Conservation (phyloP, 345 rosid species). For the Lepidium africanum region DNA sequence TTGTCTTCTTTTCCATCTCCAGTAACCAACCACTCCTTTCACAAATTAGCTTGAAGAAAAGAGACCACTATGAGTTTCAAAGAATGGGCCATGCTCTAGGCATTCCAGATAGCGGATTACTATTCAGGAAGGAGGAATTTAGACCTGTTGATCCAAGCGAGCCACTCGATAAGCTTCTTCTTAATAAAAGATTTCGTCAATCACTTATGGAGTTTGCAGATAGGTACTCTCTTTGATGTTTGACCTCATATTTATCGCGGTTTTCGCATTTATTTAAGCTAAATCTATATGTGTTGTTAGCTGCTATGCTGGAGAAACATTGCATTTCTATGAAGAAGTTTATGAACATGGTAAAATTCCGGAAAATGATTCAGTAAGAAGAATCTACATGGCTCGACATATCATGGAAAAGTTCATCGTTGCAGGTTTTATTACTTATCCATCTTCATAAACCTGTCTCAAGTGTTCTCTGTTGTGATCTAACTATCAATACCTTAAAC, state of each 20-base stretch:
- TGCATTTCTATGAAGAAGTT: constrained; percentile 85
- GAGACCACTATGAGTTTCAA: constrained; percentile 49
- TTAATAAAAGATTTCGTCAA: constrained; percentile 57
- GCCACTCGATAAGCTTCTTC: constrained; percentile 83
- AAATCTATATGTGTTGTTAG: constrained; percentile 29
- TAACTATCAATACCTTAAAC: background rate
- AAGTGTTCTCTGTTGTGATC: background rate
- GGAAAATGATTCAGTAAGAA: constrained; percentile 48
- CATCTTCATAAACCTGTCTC: background rate
- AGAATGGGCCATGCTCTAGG: constrained; percentile 88
- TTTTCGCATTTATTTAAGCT: background rate
- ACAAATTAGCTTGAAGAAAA: constrained; percentile 74
- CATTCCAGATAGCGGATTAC: constrained; percentile 75
- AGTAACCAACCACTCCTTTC: constrained; percentile 80
- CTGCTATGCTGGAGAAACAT: constrained; percentile 84
- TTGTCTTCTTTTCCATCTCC: constrained; percentile 74
- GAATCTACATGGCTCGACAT: constrained; percentile 88
- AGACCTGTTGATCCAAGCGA: constrained; percentile 48
- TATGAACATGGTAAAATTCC: constrained; percentile 73
- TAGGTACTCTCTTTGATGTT: constrained; percentile 38
- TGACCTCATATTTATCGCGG: background rate
- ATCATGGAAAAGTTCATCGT: constrained; percentile 70
- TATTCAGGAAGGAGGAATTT: constrained; percentile 44
- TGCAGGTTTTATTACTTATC: constrained; percentile 44
- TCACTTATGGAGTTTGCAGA: constrained; percentile 91